Conservation (phyloP, 768 basidiomycete genomes). For the Mycena belliarum region DNA sequence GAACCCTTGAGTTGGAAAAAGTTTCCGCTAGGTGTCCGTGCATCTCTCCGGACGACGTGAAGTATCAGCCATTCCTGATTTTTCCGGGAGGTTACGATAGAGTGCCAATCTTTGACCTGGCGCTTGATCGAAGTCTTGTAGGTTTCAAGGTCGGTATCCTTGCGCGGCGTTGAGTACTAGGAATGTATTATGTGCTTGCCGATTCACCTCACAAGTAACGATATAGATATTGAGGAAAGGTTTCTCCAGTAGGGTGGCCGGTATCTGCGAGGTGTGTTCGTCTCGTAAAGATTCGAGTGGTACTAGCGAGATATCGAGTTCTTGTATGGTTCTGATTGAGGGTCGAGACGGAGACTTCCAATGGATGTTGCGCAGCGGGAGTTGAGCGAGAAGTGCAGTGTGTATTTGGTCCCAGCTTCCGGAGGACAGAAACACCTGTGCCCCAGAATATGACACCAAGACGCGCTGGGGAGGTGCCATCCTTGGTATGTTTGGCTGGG, state of each 20-base stretch:
- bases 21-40: slow-evolving; percentile 56
- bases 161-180: slow-evolving; percentile 12
- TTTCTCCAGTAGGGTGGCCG: slow-evolving; percentile 77
- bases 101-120: slow-evolving; percentile 93
- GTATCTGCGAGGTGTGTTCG: slow-evolving; percentile 75
- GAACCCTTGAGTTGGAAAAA: slow-evolving; percentile 85
- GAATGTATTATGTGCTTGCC: not conserved
- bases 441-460: slow-evolving; percentile 68
- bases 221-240: slow-evolving; percentile 88
- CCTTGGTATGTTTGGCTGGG: not conserved
- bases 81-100: slow-evolving; percentile 60
- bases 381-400: slow-evolving; percentile 61
- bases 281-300: slow-evolving; percentile 68
- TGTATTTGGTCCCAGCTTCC: slow-evolving; percentile 74
- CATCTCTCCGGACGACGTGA: slow-evolving; percentile 78
- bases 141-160: slow-evolving; percentile 67
- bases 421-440: slow-evolving; percentile 64
- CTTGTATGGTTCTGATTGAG: slow-evolving; percentile 83
- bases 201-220: slow-evolving; percentile 81
- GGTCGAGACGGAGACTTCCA: slow-evolving; percentile 82
- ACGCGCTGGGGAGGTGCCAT: slow-evolving; percentile 44
- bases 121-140: slow-evolving; percentile 79
- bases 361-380: slow-evolving; percentile 88
- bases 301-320: slow-evolving; percentile 77
- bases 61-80: slow-evolving; percentile 94